Evolutionary conservation across 352 stramenopile species (phyloP).

Genomic region (Pythium grandisporangium): DNA sequence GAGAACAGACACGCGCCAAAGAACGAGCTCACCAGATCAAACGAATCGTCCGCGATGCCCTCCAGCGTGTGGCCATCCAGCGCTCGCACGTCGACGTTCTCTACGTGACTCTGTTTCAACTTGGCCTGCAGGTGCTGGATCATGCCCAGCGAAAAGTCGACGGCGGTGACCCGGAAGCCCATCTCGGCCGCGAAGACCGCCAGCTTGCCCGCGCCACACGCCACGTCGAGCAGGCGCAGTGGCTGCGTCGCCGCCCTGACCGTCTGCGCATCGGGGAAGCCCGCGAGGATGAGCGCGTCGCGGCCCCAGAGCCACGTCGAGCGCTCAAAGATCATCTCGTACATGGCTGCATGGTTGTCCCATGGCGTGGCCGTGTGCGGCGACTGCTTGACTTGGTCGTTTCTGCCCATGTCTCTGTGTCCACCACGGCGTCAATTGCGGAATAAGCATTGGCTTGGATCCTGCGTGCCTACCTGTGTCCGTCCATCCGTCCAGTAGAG

Average conservation of each 20-base stretch:
- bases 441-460: too few relatives aligned
- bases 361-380: not conserved
- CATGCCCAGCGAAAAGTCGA: constrained; percentile 8
- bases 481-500: too few relatives aligned
- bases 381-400: too few relatives aligned
- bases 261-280: too few relatives aligned
- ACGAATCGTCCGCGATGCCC: constrained; percentile 3
- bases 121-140: constrained; percentile 5
- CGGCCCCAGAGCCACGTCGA: not conserved
- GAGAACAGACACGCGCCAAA: constrained; percentile 12
- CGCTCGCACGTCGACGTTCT: constrained; percentile 1
- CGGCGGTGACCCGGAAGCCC: constrained; percentile 6
- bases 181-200: constrained; percentile 1
- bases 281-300: not conserved
- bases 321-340: not conserved
- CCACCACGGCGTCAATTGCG: too few relatives aligned
- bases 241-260: too few relatives aligned
- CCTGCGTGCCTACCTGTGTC: too few relatives aligned
- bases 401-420: too few relatives aligned
- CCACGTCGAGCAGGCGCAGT: constrained; percentile 10
- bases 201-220: constrained; percentile 6
- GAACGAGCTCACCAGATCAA: constrained; percentile 10
- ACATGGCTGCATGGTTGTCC: not conserved
- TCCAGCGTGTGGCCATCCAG: constrained; percentile 12
- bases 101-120: not conserved